Percentiles rank a stretch among this genome's conserved stretches.
Conservation (phyloP, 768 basidiomycete genomes). For the Cyathus striatus region DNA sequence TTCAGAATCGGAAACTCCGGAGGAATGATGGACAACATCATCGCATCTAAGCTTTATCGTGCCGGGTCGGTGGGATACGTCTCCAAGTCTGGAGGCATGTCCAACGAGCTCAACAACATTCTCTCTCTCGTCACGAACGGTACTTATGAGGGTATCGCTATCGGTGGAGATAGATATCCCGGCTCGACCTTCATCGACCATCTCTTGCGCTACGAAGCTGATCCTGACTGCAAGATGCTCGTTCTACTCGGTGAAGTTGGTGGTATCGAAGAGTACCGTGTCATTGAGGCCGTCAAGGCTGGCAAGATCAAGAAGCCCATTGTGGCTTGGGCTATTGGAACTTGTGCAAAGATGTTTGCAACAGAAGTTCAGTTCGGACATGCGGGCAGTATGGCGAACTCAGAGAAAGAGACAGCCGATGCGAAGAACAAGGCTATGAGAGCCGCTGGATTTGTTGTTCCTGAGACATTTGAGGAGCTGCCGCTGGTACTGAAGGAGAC, state of each 20-base stretch:
- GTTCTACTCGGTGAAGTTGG: slow-evolving; percentile 98
- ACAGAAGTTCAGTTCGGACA: slow-evolving; percentile 99
- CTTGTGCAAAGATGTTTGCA: slow-evolving; percentile 99
- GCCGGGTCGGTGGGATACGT: slow-evolving; percentile 97
- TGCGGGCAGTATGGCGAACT: slow-evolving; percentile 97
- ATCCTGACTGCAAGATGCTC: slow-evolving; percentile 98
- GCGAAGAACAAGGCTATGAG: slow-evolving; percentile 97
- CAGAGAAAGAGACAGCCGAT: slow-evolving; percentile 94
- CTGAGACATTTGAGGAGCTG: slow-evolving; percentile 95
- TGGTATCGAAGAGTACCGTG: slow-evolving; percentile 98
- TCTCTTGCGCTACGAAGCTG: slow-evolving; percentile 93
- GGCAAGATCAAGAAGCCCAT: slow-evolving; percentile 97
- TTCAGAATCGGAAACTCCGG: slow-evolving; percentile 99
- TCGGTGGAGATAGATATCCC: slow-evolving; percentile 98
- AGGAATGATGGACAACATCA: slow-evolving; percentile 99
- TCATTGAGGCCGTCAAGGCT: slow-evolving; percentile 93
- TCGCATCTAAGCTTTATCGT: slow-evolving; percentile 97
- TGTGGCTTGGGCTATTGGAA: slow-evolving; percentile 99
- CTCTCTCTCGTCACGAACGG: slow-evolving; percentile 94
- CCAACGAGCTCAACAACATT: slow-evolving; percentile 99
- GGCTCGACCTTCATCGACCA: slow-evolving; percentile 99
- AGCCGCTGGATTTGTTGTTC: slow-evolving; percentile 92
- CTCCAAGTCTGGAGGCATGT: slow-evolving; percentile 99
- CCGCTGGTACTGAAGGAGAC: slow-evolving; percentile 80
- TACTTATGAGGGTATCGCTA: slow-evolving; percentile 99